Evolutionary conservation across 148 eudicot species (phyloP).

Genomic region (Vaccinium darrowii): DNA sequence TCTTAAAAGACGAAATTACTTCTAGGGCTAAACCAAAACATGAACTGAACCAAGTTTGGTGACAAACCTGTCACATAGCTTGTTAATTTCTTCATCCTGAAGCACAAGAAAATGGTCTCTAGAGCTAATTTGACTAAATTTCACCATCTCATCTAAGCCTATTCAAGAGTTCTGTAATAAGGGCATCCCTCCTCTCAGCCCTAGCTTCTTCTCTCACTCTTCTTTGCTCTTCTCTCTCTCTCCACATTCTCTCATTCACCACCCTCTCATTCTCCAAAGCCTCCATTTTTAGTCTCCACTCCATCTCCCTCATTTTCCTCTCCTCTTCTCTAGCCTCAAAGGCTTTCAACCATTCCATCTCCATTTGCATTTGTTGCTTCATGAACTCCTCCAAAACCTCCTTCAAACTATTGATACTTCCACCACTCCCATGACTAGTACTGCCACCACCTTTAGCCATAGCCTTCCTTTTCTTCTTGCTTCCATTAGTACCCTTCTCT

Average conservation of each 20-base stretch:
- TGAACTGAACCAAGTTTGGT: too few relatives aligned
- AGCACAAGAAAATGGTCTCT: not conserved
- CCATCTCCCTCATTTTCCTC: constrained; percentile 58
- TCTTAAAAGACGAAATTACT: too few relatives aligned
- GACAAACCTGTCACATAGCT: too few relatives aligned
- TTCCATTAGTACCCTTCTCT: not conserved
- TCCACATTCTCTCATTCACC: constrained; percentile 66
- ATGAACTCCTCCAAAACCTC: constrained; percentile 75
- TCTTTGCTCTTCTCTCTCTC: constrained; percentile 83
- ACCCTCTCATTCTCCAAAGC: constrained; percentile 73
- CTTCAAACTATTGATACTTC: constrained; percentile 30
- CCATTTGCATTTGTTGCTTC: constrained; percentile 70
- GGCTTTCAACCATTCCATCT: constrained; percentile 59
- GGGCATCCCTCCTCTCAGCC: constrained; percentile 89
- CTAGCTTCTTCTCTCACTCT: constrained; percentile 82
- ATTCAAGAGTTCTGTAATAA: constrained; percentile 61
- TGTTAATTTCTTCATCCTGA: too few relatives aligned
- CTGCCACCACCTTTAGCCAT: not conserved
- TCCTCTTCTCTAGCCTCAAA: constrained; percentile 80
- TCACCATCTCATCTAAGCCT: constrained; percentile 60
- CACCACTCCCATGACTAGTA: not conserved
- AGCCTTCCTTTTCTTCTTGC: constrained; percentile 29
- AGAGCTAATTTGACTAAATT: not conserved
- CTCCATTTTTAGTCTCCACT: constrained; percentile 80
- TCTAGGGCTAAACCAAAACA: too few relatives aligned